phyloP scores from a whole-genome alignment of 257 asterid genomes.

The Orobanche coerulescens region DNA sequence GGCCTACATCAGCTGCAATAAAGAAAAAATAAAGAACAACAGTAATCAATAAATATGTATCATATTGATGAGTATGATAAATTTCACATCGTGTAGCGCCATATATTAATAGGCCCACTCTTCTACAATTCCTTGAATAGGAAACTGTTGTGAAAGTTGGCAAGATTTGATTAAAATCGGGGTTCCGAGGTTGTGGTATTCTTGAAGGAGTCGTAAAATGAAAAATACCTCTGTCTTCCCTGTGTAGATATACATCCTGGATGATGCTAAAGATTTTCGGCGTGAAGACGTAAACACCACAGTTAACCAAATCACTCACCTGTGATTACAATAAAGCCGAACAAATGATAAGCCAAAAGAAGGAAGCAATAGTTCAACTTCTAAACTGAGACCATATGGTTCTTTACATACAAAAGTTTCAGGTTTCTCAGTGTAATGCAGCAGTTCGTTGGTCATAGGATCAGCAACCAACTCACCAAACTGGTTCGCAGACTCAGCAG shows the following conservation, averaged over 20 bases:
- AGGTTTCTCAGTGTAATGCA: constrained; percentile 85
- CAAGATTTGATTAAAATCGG: neutral
- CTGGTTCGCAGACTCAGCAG: constrained; percentile 83
- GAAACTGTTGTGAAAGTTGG: constrained; percentile 7
- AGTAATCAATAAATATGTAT: constrained; percentile 19
- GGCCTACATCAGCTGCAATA: constrained; percentile 47
- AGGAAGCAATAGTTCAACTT: constrained; percentile 10
- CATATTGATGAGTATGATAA: neutral
- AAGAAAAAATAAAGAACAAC: neutral
- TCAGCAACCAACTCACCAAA: constrained; percentile 86
- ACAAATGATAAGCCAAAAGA: constrained; percentile 16
- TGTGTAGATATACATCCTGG: constrained; percentile 40
- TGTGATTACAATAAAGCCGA: constrained; percentile 24
- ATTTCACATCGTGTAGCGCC: neutral
- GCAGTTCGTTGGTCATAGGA: constrained; percentile 61
- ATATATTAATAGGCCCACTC: no score
- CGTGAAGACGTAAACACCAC: constrained; percentile 72
- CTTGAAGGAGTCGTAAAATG: constrained; percentile 2
- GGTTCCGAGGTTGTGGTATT: neutral
- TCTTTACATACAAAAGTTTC: constrained; percentile 69
- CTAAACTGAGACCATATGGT: neutral
- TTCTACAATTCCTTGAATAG: constrained; percentile 11
- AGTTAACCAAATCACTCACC: constrained; percentile 82
- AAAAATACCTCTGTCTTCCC: constrained; percentile 47
- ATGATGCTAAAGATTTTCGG: constrained; percentile 58